Conservation (phyloP, 345 rosid species). For the Carallia brachiata region DNA sequence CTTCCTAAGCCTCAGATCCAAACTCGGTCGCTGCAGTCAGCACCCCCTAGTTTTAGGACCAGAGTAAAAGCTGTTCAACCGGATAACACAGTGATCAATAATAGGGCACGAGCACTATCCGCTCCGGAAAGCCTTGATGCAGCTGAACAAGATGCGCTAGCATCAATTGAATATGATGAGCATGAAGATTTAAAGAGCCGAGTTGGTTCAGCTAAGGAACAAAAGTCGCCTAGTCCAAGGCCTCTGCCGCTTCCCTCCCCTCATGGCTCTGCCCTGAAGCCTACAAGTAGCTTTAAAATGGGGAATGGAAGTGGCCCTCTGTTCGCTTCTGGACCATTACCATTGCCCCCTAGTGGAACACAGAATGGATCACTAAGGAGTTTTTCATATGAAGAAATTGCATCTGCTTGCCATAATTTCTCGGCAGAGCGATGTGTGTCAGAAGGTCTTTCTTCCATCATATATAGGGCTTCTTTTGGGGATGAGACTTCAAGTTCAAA, state of each 20-base stretch:
- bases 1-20: slow-evolving; percentile 73
- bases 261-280: slow-evolving; percentile 41
- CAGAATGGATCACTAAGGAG: slow-evolving; percentile 49
- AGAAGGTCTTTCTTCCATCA: slow-evolving; percentile 79
- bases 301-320: slow-evolving; percentile 58
- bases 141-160: slow-evolving; percentile 69
- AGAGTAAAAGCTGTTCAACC: slow-evolving; percentile 67
- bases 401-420: slow-evolving; percentile 75
- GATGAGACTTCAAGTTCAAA: slow-evolving; percentile 66
- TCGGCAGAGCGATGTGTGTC: slow-evolving; percentile 68
- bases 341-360: slow-evolving; percentile 64
- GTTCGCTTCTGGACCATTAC: slow-evolving; percentile 80
- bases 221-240: slow-evolving; percentile 53
- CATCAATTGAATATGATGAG: slow-evolving; percentile 56
- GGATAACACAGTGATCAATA: slow-evolving; percentile 32
- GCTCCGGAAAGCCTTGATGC: slow-evolving; percentile 89
- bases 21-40: slow-evolving; percentile 72
- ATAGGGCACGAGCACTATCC: slow-evolving; percentile 62
- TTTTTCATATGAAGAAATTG: slow-evolving; percentile 69
- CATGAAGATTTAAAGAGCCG: slow-evolving; percentile 59
- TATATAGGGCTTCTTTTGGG: slow-evolving; percentile 85
- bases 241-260: slow-evolving; percentile 96
- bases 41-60: slow-evolving; percentile 92
- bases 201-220: slow-evolving; percentile 40
- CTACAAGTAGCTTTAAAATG: slow-evolving; percentile 64